phyloP scores from a whole-genome alignment of 2,329 filamentous ascomycete genomes.

The Aspergillus neoniger region DNA sequence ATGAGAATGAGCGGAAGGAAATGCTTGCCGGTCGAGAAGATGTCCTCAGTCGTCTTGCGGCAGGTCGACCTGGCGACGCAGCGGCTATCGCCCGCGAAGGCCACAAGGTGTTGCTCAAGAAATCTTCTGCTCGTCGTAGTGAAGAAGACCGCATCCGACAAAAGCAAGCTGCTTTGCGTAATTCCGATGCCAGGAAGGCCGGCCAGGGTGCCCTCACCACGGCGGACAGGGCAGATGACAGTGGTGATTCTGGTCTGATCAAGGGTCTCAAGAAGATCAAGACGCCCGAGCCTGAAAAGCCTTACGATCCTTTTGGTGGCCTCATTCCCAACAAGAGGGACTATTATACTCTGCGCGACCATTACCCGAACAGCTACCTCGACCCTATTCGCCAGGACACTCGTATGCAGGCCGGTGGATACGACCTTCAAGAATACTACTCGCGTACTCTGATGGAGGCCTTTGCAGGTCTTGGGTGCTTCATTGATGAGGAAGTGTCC shows the following conservation, averaged over 20 bases:
- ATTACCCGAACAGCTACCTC: constrained; percentile 76
- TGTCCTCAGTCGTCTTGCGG: constrained; percentile 69
- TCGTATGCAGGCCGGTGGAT: constrained; percentile 74
- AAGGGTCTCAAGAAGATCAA: constrained; percentile 73
- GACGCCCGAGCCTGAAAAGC: constrained; percentile 65
- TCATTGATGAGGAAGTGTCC: constrained; percentile 72
- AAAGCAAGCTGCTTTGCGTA: constrained; percentile 47
- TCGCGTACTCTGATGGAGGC: constrained; percentile 80
- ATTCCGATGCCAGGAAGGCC: constrained; percentile 34
- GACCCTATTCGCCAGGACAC: constrained; percentile 66
- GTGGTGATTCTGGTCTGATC: constrained; percentile 57
- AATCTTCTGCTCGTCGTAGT: constrained; percentile 63
- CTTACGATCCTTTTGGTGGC: constrained; percentile 88
- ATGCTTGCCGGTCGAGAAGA: constrained; percentile 66
- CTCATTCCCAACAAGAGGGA: constrained; percentile 62
- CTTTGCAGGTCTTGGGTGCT: constrained; percentile 85
- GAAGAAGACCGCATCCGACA: constrained; percentile 51
- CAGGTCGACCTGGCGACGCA: constrained; percentile 61
- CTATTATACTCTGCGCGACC: constrained; percentile 68
- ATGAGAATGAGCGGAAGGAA: constrained; percentile 68
- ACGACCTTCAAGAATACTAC: constrained; percentile 79
- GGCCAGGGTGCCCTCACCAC: constrained; percentile 20
- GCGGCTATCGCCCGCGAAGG: constrained; percentile 56
- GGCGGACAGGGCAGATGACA: constrained; percentile 29
- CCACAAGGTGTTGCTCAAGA: constrained; percentile 68